Base-by-base conservation (phyloP, 352 stramenopile species). In the Pythium scleroteichum region DNA sequence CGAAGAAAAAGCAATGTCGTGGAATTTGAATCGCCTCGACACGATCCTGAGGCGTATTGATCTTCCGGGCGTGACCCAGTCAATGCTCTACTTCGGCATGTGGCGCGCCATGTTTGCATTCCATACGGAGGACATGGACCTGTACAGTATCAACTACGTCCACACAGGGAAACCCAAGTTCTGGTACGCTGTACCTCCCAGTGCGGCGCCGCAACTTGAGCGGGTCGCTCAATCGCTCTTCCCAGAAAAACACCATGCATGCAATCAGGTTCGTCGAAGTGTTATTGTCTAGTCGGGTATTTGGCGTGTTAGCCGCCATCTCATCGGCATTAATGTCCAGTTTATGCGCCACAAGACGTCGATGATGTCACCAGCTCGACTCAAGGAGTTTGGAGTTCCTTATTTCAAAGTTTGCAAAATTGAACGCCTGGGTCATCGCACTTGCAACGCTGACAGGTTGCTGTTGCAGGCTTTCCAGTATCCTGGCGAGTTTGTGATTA, bases 21-120 rank as follows among this genome's bases (percentile, higher is more conserved):
- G 90, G 90, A 97, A 97, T 70, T 53, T 96, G 8, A 91, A 91
- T 61, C 58, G 88, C 26, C 79, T 97, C 38, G 78, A 96, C 47
- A 95, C 86, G n/a, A 92, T 96, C 55, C 70, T 97, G 50, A 73
- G 72, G 8, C 79, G 69, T 63, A 92, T 93, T 44, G 80, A 92
- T 20, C 64, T 95, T 23, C 85, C 87, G 5, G 92, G 92, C 19
- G 85, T 98, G 53, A 98, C 85, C 12, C 86, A 78, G 20, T 70
- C 92, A 3, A 98, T 98, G 92, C 75, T 98, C 26, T 98, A 98
- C 68, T 96, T 97, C 66, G 92, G 92, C 66, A 97, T 96, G 85
- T 98, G 92, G 92, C 73, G 88, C 13, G 86, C 90, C 57, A 96
- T 97, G 83, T 98, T 98, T 66, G 88, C 93, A 0, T 96, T 96